Base-by-base conservation (phyloP, 768 basidiomycete species). In the Tulasnella sp. region DNA sequence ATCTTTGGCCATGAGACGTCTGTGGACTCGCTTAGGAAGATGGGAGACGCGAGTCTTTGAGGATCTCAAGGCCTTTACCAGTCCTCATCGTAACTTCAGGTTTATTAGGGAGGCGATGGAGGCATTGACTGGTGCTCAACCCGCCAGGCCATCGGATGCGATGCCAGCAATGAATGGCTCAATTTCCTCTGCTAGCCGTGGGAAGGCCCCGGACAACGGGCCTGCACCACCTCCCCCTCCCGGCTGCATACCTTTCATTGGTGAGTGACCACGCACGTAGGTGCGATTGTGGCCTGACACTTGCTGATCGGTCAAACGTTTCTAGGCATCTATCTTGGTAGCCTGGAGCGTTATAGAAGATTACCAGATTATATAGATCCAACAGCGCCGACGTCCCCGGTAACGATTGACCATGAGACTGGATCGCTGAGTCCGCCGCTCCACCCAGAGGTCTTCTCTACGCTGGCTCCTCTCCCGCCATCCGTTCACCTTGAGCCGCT, bases 331-430 rank as follows among this genome's bases (percentile, higher is more conserved):
- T 92, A 92, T 67, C 75, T 92, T 4, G 80, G 85, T 2, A 85
- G 86, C 65, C 73, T 92, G 7, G 74, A 80, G 61, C 78, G 78
- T 0, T 77, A 81, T 64, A 80, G 77, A 70, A 78, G 75, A 62
- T 76, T 92, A 2, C 88, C 89, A 1, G 86, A 89, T 63, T 71
- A 90, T 45, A 83, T 92, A 61, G 89, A 92, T 67, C 88, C 89
- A 3, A 88, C 87, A 8, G 80, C 85, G 0, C 88, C 89, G 4
- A 77, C 82, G 65, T 80, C 82, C 61, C 72, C 77, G 0, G 83
- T 90, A 13, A 76, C 78, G 24, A 76, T 86, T 63, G 84, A 90
- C 62, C 75, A 81, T 0, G 71, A 73, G 19, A 81, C 81, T 5
- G 77, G 78, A 45, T 79, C 78, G 64, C 83, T 89, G 60, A 81